Conservation (phyloP, 2,329 filamentous ascomycete species). For the Alternaria sp. region DNA sequence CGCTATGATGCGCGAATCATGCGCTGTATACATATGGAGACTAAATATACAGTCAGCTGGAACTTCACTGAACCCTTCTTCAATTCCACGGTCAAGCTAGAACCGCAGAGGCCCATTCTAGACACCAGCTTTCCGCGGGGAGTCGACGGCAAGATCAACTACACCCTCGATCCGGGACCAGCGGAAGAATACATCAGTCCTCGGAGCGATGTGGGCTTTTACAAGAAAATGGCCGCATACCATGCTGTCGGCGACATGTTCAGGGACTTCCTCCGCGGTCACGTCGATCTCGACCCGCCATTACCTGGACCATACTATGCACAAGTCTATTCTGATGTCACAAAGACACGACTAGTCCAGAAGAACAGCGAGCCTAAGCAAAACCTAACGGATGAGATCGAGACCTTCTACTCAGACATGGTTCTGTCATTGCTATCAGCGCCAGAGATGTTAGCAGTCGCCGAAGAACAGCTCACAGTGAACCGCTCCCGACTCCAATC, state of each 20-base stretch:
- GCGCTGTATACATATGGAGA: conserved; percentile 43
- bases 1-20: conserved; percentile 39
- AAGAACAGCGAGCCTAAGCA: conserved; percentile 32
- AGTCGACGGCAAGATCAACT: conserved; percentile 49
- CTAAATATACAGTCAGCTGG: conserved; percentile 42
- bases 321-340: conserved; percentile 40
- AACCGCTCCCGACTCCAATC: conserved; percentile 32
- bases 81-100: conserved; percentile 22
- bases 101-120: conserved; percentile 36
- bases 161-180: conserved; percentile 31
- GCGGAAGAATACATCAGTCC: conserved; percentile 34
- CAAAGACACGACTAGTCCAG: conserved; percentile 54
- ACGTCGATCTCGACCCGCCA: conserved; percentile 37
- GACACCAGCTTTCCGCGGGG: conserved; percentile 37
- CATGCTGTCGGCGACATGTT: conserved; percentile 42
- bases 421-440: conserved; percentile 44
- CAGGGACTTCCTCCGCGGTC: conserved; percentile 38
- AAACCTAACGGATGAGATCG: conserved; percentile 31
- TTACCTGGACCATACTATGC: conserved; percentile 36
- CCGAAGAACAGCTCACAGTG: conserved; percentile 19
- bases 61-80: conserved; percentile 40
- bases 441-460: conserved; percentile 40
- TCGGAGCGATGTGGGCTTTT: conserved; percentile 25
- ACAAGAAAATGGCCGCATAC: conserved; percentile 45
- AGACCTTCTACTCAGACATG: conserved; percentile 43